A percentile compares a stretch with the other conserved stretches of the same genome.
Conservation (phyloP, 768 basidiomycete species). For the Lactarius psammicola region DNA sequence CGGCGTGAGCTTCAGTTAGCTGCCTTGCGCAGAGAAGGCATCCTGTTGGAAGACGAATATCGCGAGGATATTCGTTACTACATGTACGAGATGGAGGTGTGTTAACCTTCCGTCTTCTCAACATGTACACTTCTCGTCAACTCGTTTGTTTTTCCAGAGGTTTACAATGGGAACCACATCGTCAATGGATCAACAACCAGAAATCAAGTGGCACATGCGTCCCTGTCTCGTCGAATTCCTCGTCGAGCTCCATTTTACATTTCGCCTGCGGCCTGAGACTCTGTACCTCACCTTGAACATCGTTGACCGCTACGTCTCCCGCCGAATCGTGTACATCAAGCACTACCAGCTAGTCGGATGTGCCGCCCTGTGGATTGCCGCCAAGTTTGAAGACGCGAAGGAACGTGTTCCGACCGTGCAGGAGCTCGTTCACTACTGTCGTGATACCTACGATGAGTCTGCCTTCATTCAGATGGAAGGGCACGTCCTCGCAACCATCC, state of each 20-base stretch:
- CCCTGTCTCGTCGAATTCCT: slow-evolving; percentile 98
- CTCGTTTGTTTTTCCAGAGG: slow-evolving; percentile 46
- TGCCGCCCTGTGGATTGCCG: slow-evolving; percentile 97
- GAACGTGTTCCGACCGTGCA: slow-evolving; percentile 96
- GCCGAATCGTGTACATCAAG: slow-evolving; percentile 97
- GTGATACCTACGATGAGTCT: slow-evolving; percentile 93
- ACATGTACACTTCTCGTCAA: slow-evolving; percentile 14
- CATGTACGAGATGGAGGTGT: slow-evolving; percentile 99
- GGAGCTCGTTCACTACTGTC: slow-evolving; percentile 93
- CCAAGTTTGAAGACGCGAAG: slow-evolving; percentile 99
- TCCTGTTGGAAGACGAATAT: slow-evolving; percentile 93
- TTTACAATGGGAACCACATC: slow-evolving; percentile 88
- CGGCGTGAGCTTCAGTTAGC: slow-evolving; percentile 68
- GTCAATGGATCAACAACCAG: slow-evolving; percentile 99
- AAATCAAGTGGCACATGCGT: slow-evolving; percentile 99
- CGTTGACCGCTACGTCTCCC: slow-evolving; percentile 98
- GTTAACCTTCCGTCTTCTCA: slow-evolving; percentile 35
- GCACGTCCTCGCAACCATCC: slow-evolving; percentile 92
- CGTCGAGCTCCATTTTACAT: slow-evolving; percentile 97
- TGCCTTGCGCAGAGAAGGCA: slow-evolving; percentile 67
- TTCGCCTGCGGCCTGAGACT: slow-evolving; percentile 96
- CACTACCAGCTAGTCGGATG: slow-evolving; percentile 99
- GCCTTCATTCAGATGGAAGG: slow-evolving; percentile 99
- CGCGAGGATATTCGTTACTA: slow-evolving; percentile 87
- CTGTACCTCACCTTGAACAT: slow-evolving; percentile 98